Evolutionary conservation across 495 filamentous ascomycete genomes (phyloP).

Genomic region (Trichoderma parareesei): DNA sequence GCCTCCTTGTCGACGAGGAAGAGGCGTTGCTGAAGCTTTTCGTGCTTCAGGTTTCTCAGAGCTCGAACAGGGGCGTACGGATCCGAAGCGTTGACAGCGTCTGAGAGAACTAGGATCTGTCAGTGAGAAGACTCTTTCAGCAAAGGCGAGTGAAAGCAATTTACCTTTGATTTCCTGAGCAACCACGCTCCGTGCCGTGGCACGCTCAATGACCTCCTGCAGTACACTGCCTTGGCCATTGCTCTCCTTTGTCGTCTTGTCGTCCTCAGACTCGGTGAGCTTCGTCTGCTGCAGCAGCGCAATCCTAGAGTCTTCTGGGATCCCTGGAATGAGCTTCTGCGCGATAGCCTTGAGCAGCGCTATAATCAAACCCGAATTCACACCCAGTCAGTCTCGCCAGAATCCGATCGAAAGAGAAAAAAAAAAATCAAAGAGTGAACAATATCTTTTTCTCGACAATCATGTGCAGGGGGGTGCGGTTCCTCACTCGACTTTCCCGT

Average conservation of each 20-base stretch:
- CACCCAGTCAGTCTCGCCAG: slow-evolving; percentile 3
- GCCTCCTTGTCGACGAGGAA: slow-evolving; percentile 66
- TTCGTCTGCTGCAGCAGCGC: slow-evolving; percentile 65
- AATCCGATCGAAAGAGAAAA: too few relatives aligned
- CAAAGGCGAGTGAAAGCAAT: background rate
- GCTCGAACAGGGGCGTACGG: slow-evolving; percentile 48
- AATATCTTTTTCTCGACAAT: background rate
- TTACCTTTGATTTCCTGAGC: slow-evolving; percentile 42
- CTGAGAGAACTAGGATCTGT: slow-evolving; percentile 33
- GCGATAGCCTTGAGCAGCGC: slow-evolving; percentile 66
- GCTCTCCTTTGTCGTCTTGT: slow-evolving; percentile 13
- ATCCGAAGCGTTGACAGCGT: slow-evolving; percentile 34
- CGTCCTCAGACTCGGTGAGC: slow-evolving; percentile 24
- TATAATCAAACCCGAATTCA: slow-evolving; percentile 18
- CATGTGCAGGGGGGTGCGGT: background rate
- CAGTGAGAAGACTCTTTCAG: slow-evolving; percentile 32
- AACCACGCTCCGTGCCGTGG: slow-evolving; percentile 50
- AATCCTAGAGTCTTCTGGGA: slow-evolving; percentile 59
- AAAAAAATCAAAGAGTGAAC: too few relatives aligned
- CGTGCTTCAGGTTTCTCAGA: slow-evolving; percentile 50
- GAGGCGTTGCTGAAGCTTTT: slow-evolving; percentile 50
- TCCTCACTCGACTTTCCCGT: slow-evolving; percentile 69
- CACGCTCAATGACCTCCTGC: slow-evolving; percentile 59
- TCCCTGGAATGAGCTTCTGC: slow-evolving; percentile 70
- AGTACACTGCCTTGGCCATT: slow-evolving; percentile 40